Evolutionary conservation across 2,329 filamentous ascomycete genomes (phyloP).

Genomic region (Teratosphaeria zuluensis): DNA sequence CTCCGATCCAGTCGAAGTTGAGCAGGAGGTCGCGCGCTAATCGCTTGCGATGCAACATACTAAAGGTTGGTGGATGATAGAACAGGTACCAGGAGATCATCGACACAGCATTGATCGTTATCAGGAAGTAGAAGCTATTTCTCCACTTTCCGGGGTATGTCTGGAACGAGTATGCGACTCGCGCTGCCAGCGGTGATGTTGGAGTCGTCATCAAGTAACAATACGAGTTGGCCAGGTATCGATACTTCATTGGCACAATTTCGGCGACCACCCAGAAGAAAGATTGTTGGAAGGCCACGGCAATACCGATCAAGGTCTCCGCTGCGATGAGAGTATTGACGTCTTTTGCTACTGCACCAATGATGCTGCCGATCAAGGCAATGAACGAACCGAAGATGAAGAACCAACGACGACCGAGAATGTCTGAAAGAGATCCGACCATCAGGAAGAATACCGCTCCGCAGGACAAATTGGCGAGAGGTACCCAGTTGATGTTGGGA

Average conservation of each 20-base stretch:
- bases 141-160: constrained; percentile 14
- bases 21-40: constrained; percentile 14
- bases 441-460: constrained; percentile 29
- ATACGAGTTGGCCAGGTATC: constrained; percentile 18
- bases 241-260: constrained; percentile 26
- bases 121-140: constrained; percentile 17
- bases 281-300: constrained; percentile 29
- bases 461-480: constrained; percentile 26
- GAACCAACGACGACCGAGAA: constrained; percentile 29
- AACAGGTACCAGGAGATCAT: constrained; percentile 23
- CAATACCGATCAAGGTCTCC: constrained; percentile 28
- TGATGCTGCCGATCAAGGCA: constrained; percentile 26
- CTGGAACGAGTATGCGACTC: constrained; percentile 15
- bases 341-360: constrained; percentile 21
- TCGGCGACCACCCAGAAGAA: constrained; percentile 31
- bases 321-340: constrained; percentile 19
- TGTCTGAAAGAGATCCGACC: constrained; percentile 29
- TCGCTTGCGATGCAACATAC: constrained; percentile 18
- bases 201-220: constrained; percentile 18
- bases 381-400: constrained; percentile 28
- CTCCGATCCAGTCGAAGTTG: constrained; percentile 19
- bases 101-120: constrained; percentile 25
- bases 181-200: constrained; percentile 14
- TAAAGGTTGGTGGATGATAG: constrained; percentile 25
- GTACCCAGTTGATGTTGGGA: constrained; percentile 30